Base-by-base conservation (phyloP, 805 yeast genomes). In the Sugiyamaella marilandica region DNA sequence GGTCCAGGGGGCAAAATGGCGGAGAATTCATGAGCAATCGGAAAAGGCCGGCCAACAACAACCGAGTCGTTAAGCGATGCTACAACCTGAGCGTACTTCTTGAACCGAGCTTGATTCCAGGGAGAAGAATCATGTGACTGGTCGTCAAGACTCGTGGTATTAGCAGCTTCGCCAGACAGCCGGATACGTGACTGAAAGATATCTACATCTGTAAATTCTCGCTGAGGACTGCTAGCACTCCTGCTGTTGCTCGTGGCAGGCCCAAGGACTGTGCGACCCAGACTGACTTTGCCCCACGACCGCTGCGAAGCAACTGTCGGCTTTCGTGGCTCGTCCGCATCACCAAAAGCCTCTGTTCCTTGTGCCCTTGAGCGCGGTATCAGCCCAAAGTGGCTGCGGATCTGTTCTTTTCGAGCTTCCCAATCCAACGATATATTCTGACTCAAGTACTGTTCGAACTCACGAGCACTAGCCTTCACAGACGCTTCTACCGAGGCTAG, bases 401-500 rank as follows among this genome's bases (percentile, higher is more conserved):
- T 77, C 60, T 84, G 86, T 56, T 82, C 81, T 62, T 88, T 84
- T 57, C 88, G 81, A 47, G 80, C 80, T 53, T 81, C 81, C 97
- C 98, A 94, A 67, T 91, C 96, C 46, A 86, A 75, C 2, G 85
- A 73, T 24, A 94, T 75, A 61, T 84, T 87, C 56, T 82, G 80
- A 60, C 77, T 82, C 55, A 92, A 82, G 65, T 82, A 87, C 43
- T 68, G 70, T 66, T 91, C 97, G 69, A 92, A 94, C 64, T 90
- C 97, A 52, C 77, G 77, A 2, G 95, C 84, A 4, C 96, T 90
- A 18, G 81, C 70, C 1, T 78, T 70, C 55, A 91, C 76, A 0
- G 90, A 78, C 60, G 83, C 89, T 64, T 91, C 97, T 57, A 92
- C 89, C 3, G 96, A 85, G 19, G 84, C 76, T 44, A 90, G 69